Conservation (phyloP, 116 monocot species). For the Dioscorea cayenensis region DNA sequence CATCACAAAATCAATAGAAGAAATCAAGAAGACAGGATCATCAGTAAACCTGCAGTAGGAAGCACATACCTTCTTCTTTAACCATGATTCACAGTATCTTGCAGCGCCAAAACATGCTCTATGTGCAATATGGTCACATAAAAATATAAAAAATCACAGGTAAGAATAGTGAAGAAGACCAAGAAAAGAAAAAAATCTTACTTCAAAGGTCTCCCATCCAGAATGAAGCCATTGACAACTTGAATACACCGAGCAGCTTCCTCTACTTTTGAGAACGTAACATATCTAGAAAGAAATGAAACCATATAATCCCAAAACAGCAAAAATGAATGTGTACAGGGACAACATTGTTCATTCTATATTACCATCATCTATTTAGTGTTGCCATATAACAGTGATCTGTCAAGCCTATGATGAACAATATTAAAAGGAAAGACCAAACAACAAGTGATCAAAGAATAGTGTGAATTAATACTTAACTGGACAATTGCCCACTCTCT, state of each 20-base stretch:
- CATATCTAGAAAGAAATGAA: slow-evolving; percentile 21
- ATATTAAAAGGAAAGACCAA: background rate
- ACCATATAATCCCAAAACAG: background rate
- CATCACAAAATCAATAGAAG: background rate
- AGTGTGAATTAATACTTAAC: too few species aligned
- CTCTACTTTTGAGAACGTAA: slow-evolving; percentile 37
- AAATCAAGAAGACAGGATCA: background rate
- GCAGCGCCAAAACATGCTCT: slow-evolving; percentile 86
- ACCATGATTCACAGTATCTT: slow-evolving; percentile 70
- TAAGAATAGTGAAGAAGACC: background rate
- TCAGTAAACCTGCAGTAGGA: too few species aligned
- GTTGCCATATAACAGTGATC: background rate
- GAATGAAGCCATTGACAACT: slow-evolving; percentile 26
- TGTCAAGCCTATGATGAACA: background rate
- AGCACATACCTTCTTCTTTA: slow-evolving; percentile 51
- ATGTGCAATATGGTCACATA: background rate
- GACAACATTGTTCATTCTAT: too few species aligned
- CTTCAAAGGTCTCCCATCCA: slow-evolving; percentile 42
- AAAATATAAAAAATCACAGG: background rate
- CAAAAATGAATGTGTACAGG: too few species aligned
- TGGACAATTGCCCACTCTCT: too few species aligned
- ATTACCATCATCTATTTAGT: background rate
- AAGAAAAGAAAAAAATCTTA: slow-evolving; percentile 8
- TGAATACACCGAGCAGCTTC: slow-evolving; percentile 49
- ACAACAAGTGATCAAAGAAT: background rate